Conservation (phyloP, 2,329 filamentous ascomycete species). For the Phialemoniopsis sp. region DNA sequence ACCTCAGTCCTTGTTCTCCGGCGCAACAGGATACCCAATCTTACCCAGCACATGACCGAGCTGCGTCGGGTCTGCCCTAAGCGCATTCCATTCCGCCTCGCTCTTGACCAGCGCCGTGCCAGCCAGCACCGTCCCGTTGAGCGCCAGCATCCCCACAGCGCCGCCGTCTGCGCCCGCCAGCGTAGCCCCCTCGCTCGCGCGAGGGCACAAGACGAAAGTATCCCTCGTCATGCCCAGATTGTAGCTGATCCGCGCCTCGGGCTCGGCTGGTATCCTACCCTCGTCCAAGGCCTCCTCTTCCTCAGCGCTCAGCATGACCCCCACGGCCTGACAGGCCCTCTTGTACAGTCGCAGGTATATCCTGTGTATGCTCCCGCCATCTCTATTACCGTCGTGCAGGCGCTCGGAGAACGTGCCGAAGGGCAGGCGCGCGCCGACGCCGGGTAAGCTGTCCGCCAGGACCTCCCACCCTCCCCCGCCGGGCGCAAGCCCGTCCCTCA, state of each 20-base stretch:
- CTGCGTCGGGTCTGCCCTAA: slow-evolving; percentile 34
- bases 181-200: slow-evolving; percentile 44
- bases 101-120: slow-evolving; percentile 61
- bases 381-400: slow-evolving; percentile 1
- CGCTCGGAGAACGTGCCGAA: slow-evolving; percentile 39
- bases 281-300: background rate
- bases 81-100: slow-evolving; percentile 50
- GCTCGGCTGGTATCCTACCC: slow-evolving; percentile 19
- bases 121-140: slow-evolving; percentile 62
- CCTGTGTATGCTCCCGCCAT: slow-evolving; percentile 19
- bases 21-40: slow-evolving; percentile 32
- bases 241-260: slow-evolving; percentile 54
- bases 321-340: slow-evolving; percentile 34
- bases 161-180: slow-evolving; percentile 16
- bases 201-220: slow-evolving; percentile 50
- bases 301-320: slow-evolving; percentile 7
- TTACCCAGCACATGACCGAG: slow-evolving; percentile 32
- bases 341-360: slow-evolving; percentile 45
- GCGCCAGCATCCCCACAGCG: slow-evolving; percentile 34
- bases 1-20: too few relatives aligned
- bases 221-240: slow-evolving; percentile 56
- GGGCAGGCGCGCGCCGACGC: slow-evolving; percentile 21
- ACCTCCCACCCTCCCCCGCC: slow-evolving; percentile 39
- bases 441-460: slow-evolving; percentile 30
- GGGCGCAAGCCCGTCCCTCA: slow-evolving; percentile 48